Conservation (phyloP, 192 early-diverging fungal genomes). For the Mortierella alpina region DNA sequence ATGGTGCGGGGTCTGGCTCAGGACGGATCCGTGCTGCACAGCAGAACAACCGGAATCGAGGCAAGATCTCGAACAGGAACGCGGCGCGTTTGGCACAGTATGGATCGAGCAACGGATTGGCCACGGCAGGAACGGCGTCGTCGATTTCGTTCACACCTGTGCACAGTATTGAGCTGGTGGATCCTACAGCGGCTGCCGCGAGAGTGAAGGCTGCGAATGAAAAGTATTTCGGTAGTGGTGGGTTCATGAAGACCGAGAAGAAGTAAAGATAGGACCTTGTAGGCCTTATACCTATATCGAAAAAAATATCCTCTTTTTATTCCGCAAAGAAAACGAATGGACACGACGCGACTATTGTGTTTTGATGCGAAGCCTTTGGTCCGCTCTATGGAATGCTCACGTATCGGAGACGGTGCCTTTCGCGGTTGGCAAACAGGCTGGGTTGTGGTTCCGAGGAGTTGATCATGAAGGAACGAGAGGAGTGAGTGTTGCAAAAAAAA, state of each 20-base stretch:
- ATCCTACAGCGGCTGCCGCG: constrained; percentile 77
- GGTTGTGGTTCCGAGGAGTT: not conserved
- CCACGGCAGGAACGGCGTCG: constrained; percentile 84
- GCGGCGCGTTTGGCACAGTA: constrained; percentile 46
- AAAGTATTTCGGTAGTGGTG: constrained; percentile 75
- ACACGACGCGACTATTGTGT: not conserved
- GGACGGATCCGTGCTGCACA: constrained; percentile 83
- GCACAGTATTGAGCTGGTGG: constrained; percentile 93
- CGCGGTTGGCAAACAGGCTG: constrained; percentile 30
- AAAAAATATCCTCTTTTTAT: not conserved
- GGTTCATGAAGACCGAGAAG: constrained; percentile 21
- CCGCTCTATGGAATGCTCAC: constrained; percentile 39
- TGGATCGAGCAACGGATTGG: constrained; percentile 51
- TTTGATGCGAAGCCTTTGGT: not conserved
- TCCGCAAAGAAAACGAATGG: not conserved
- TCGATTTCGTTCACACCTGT: constrained; percentile 95
- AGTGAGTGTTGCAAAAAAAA: not conserved
- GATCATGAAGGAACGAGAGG: not conserved
- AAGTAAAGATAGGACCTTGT: constrained; percentile 8
- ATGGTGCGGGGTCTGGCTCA: constrained; percentile 56
- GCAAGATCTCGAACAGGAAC: constrained; percentile 62
- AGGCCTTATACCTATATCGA: not conserved
- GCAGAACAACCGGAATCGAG: constrained; percentile 75
- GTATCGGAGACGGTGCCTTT: constrained; percentile 38
- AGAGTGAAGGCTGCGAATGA: constrained; percentile 73